Evolutionary conservation across 2,329 filamentous ascomycete species (phyloP), one percentile per base, ranked within the genome.

Genomic region (Pestalotiopsis sp.): DNA sequence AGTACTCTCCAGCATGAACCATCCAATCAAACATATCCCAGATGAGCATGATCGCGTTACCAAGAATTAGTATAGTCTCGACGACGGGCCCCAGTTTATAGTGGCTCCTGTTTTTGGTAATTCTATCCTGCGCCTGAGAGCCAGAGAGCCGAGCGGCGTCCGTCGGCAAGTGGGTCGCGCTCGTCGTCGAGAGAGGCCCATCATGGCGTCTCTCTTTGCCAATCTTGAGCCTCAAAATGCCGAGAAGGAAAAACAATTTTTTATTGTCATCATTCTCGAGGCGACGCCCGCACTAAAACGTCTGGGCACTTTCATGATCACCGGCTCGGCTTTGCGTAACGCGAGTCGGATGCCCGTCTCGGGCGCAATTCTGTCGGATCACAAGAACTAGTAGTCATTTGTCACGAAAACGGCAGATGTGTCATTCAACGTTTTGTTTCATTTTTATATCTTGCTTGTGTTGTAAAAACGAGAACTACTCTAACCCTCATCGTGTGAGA

Each of bases 181-280:
- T 9, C 31, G 31, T 36, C 31, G 31, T 23, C 45, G 7, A 20
- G 45, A 17, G 45, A 52, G 45, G 17, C 45, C 41, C 45, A 52
- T 52, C 45, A 9, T 12, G 17, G 45, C 45, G 45, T 52, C 23
- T 52, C 45, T 52, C 45, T 52, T 59, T 59, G 27, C 23, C 57
- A 59, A 59, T 59, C 57, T 36, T 59, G 57, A 59, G 57, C 57
- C 57, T 59, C 25, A 36, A 12, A 59, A 27, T 59, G 57, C 57
- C 57, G 57, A 59, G 25, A 7, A 36, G 31, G 31, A 36, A 36
- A 17, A n/a, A 23, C n/a, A 9, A 11, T 5, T 52, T n/a, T 52
- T 52, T 9, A 36, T 9, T 36, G 31, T 9, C 31, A 36, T 36
- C 31, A n/a, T 23, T 52, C n/a, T 52, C 20, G 45, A 52, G 45